Percentiles rank a stretch among this genome's conserved stretches.
Conservation (phyloP, 192 early-diverging fungal genomes). For the Allomyces arbusculus region DNA sequence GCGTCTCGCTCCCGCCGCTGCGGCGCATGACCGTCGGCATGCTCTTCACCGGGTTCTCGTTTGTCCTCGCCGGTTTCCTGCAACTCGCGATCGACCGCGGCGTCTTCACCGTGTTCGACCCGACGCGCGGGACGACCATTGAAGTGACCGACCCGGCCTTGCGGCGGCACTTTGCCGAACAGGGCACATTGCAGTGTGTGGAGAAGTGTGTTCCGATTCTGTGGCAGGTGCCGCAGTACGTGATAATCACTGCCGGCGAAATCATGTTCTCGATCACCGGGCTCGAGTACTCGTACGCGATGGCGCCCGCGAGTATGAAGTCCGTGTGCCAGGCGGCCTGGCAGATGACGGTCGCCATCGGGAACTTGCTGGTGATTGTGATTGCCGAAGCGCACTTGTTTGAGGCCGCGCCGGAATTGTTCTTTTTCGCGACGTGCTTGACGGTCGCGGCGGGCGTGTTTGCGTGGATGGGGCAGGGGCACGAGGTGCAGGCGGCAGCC, state of each 20-base stretch:
- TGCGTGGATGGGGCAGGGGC: neutral
- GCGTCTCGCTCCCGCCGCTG: conserved; percentile 31
- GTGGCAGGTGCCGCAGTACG: conserved; percentile 33
- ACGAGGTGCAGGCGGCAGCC: neutral
- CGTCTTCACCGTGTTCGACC: conserved; percentile 25
- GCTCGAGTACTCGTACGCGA: conserved; percentile 43
- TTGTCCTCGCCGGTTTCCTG: conserved; percentile 37
- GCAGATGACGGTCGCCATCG: neutral
- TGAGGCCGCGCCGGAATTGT: neutral
- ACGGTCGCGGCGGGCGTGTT: neutral
- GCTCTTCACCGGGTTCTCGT: conserved; percentile 26
- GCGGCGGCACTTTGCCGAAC: neutral
- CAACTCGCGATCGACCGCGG: conserved; percentile 40
- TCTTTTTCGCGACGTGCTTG: neutral
- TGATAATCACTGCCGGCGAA: conserved; percentile 22
- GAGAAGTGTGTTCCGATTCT: conserved; percentile 19
- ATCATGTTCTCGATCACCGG: conserved; percentile 41
- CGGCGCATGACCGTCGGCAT: conserved; percentile 47
- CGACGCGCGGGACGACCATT: conserved; percentile 9
- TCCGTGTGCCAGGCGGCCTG: conserved; percentile 10
- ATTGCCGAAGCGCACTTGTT: neutral
- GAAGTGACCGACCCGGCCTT: conserved; percentile 15
- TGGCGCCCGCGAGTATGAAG: conserved; percentile 39
- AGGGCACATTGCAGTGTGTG: neutral
- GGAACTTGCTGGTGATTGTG: neutral